Conservation (phyloP, 2,329 filamentous ascomycete genomes). For the Mariannaea sp. region DNA sequence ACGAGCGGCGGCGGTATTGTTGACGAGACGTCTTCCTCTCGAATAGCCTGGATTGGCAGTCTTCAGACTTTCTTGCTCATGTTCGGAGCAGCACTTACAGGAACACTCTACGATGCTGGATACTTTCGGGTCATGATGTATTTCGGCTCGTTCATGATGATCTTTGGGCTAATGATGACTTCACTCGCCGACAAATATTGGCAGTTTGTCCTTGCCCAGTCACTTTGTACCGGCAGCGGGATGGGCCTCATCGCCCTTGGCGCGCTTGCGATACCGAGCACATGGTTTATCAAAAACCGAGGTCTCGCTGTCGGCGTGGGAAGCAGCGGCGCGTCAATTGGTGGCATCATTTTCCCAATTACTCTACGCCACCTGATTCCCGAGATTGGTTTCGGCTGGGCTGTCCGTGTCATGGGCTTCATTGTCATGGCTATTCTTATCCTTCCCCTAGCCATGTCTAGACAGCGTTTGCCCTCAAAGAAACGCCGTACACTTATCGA, state of each 20-base stretch:
- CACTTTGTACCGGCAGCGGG: conserved; percentile 52
- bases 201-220: conserved; percentile 52
- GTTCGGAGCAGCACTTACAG: conserved; percentile 40
- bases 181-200: conserved; percentile 47
- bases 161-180: conserved; percentile 54
- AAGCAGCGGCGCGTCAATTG: conserved; percentile 19
- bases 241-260: conserved; percentile 48
- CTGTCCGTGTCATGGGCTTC: conserved; percentile 58
- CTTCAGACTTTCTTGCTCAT: conserved; percentile 53
- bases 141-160: conserved; percentile 47
- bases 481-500: conserved; percentile 20
- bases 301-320: neutral
- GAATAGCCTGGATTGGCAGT: conserved; percentile 50
- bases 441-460: conserved; percentile 41
- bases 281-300: conserved; percentile 38
- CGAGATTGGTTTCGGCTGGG: conserved; percentile 56
- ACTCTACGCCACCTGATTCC: conserved; percentile 53
- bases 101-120: conserved; percentile 54
- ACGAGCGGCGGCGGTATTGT: conserved; percentile 24
- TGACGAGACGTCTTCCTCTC: conserved; percentile 32
- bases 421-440: conserved; percentile 46
- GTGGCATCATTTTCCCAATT: conserved; percentile 50
- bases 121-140: conserved; percentile 48
- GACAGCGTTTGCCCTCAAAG: conserved; percentile 44
- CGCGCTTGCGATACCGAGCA: conserved; percentile 39